A percentile compares a stretch with the other conserved stretches of the same genome.
Evolutionary conservation across 139 green algal genomes (phyloP).

Genomic region (Nannochloris sp.): DNA sequence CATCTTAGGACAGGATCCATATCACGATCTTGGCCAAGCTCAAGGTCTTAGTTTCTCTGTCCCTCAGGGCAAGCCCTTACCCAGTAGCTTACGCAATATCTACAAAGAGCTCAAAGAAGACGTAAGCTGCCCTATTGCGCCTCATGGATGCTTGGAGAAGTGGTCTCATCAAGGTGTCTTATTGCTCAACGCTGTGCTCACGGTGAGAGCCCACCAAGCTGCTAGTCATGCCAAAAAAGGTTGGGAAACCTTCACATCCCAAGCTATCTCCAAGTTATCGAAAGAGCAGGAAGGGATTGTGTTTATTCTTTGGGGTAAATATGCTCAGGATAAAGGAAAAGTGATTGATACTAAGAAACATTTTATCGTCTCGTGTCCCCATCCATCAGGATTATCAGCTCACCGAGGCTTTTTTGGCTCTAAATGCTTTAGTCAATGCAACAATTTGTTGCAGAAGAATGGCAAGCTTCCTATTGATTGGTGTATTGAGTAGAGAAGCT

Average conservation of each 20-base stretch:
- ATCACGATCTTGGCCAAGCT: conserved; percentile 85
- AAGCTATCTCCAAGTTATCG: conserved; percentile 62
- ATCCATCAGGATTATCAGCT: conserved; percentile 67
- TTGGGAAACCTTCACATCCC: conserved; percentile 91
- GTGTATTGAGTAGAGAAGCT: conserved; percentile 40
- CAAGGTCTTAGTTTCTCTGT: conserved; percentile 95
- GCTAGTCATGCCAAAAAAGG: conserved; percentile 83
- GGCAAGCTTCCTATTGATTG: conserved; percentile 74
- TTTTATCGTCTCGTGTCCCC: conserved; percentile 58
- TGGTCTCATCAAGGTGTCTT: conserved; percentile 65
- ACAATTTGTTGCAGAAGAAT: conserved; percentile 54
- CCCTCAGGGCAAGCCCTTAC: conserved; percentile 49
- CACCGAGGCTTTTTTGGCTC: conserved; percentile 84
- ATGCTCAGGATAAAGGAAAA: conserved; percentile 36
- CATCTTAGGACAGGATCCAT: conserved; percentile 90
- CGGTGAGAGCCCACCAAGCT: conserved; percentile 69
- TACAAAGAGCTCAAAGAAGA: conserved; percentile 76
- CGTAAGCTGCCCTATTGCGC: conserved; percentile 38
- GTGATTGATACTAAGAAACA: conserved; percentile 50
- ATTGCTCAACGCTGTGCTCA: conserved; percentile 91
- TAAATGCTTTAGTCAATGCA: conserved; percentile 76
- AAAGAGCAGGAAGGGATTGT: conserved; percentile 59
- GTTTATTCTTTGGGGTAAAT: conserved; percentile 90
- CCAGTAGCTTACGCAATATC: conserved; percentile 75
- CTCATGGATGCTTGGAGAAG: conserved; percentile 65